Evolutionary conservation across 129 eudicot species (phyloP), one percentile per base, ranked within the genome.

Genomic region (Flaveria linearis): DNA sequence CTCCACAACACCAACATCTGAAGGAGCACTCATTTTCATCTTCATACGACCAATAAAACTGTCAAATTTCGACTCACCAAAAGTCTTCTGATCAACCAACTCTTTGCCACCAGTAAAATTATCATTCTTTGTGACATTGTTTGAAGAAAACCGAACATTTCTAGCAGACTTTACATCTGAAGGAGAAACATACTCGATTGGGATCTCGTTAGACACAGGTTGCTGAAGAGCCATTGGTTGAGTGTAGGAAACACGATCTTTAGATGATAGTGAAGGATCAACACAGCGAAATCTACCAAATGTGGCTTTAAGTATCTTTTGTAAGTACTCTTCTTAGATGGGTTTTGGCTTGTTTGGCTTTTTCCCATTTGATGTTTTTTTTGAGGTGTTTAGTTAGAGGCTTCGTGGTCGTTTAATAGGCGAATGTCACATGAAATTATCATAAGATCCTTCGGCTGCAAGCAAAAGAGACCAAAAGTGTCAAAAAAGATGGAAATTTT

Each of bases 31-130:
- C 89, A 88, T 82, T 77, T 75, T 83, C 42, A 69, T 81, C 83
- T 84, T 91, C 68, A 75, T 72, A 18, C 82, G 84, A 23, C 46
- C 74, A 4, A 91, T 88, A 58, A 82, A 91, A 30, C 76, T 78
- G 5, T 86, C 68, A 28, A 82, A 86, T 74, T 17, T 83, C 15
- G 33, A 12, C 47, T 78, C 85, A 20, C 76, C 66, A 18, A 82
- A 28, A 18, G 78, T 71, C 49, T 47, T 43, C 49, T 58, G 84
- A 55, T 72, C 60, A 41, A 5, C 76, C 79, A 79, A 72, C 74
- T 22, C 69, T 20, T 69, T 74, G 14, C 72, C 77, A 46, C 71
- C 45, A 5, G 15, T 7, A 66, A 15, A 15, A 20, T 33, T 4
- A 22, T 52, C 50, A 13, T 41, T 46, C 71, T 16, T 77, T 20